A percentile compares a stretch with the other conserved stretches of the same genome.
Evolutionary conservation across 2,329 filamentous ascomycete genomes (phyloP).

Genomic region (Xylaria sp.): DNA sequence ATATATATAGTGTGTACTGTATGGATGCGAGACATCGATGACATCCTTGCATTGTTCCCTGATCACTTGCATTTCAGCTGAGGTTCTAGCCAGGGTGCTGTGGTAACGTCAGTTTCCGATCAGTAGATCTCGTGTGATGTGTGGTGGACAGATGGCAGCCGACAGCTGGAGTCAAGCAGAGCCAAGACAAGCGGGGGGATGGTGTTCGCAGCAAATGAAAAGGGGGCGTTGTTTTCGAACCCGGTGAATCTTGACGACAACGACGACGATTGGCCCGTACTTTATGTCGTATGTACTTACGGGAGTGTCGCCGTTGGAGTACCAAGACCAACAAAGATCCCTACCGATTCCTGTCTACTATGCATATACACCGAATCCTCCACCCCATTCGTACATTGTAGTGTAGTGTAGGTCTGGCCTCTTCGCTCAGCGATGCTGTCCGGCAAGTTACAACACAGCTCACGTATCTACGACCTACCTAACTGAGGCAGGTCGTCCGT

Average conservation of each 20-base stretch:
- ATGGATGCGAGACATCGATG: slow-evolving; percentile 10
- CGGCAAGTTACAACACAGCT: not conserved
- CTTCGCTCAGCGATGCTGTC: slow-evolving; percentile 18
- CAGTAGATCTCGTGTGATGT: not conserved
- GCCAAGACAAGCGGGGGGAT: not conserved
- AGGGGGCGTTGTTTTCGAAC: not conserved
- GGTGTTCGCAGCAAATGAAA: slow-evolving; percentile 1
- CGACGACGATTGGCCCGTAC: not conserved
- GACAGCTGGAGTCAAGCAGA: slow-evolving; percentile 3
- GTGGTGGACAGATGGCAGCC: not conserved
- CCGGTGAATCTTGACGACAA: slow-evolving; percentile 10
- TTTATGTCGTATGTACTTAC: not conserved
- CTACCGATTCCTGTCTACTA: too few relatives aligned
- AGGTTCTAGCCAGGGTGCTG: not conserved
- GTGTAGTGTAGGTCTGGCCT: not conserved
- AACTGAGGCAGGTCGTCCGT: not conserved
- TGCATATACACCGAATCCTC: too few relatives aligned
- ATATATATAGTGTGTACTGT: not conserved
- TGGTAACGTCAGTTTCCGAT: not conserved
- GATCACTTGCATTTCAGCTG: slow-evolving; percentile 25
- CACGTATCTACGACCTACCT: slow-evolving; percentile 6
- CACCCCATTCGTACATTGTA: too few relatives aligned
- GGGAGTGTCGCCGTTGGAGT: too few relatives aligned
- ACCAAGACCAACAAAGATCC: too few relatives aligned
- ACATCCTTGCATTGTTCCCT: not conserved